phyloP scores from a whole-genome alignment of 345 rosid genomes.

The Aethionema arabicum region DNA sequence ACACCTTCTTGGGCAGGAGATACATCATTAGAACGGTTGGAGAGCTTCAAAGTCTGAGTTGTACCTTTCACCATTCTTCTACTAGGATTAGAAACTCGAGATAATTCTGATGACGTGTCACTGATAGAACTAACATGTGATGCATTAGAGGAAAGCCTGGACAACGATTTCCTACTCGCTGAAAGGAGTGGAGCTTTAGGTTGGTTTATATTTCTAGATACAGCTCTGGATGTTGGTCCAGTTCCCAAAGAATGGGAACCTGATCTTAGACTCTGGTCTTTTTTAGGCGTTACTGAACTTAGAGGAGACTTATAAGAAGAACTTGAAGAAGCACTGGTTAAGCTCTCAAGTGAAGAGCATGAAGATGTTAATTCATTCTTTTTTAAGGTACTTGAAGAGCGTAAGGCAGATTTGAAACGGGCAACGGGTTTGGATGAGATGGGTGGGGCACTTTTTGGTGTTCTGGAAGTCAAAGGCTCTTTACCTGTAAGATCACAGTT shows the following conservation, averaged over 20 bases:
- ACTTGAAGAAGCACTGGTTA: slow-evolving; percentile 54
- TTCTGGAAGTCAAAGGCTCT: slow-evolving; percentile 41
- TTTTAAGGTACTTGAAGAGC: slow-evolving; percentile 49
- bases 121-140: slow-evolving; percentile 72
- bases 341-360: slow-evolving; percentile 66
- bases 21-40: slow-evolving; percentile 33
- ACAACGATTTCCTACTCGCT: slow-evolving; percentile 45
- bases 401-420: slow-evolving; percentile 44
- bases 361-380: slow-evolving; percentile 58
- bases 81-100: slow-evolving; percentile 52
- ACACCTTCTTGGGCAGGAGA: slow-evolving; percentile 34
- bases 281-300: slow-evolving; percentile 40
- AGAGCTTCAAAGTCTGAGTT: slow-evolving; percentile 39
- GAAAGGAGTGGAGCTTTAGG: slow-evolving; percentile 42
- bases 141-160: slow-evolving; percentile 49
- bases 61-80: slow-evolving; percentile 44
- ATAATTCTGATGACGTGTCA: slow-evolving; percentile 72
- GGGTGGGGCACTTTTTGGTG: slow-evolving; percentile 41
- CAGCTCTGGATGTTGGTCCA: slow-evolving; percentile 38
- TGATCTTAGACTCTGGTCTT: slow-evolving; percentile 38
- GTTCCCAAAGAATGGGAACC: slow-evolving; percentile 38
- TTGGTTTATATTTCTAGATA: slow-evolving; percentile 42
- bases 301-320: slow-evolving; percentile 41
- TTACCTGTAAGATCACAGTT: slow-evolving; percentile 47
- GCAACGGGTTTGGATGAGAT: slow-evolving; percentile 46